Evolutionary conservation across 169 alveolate species (phyloP), one percentile per base, ranked within the genome.

Genomic region (Plasmodium yoelii): DNA sequence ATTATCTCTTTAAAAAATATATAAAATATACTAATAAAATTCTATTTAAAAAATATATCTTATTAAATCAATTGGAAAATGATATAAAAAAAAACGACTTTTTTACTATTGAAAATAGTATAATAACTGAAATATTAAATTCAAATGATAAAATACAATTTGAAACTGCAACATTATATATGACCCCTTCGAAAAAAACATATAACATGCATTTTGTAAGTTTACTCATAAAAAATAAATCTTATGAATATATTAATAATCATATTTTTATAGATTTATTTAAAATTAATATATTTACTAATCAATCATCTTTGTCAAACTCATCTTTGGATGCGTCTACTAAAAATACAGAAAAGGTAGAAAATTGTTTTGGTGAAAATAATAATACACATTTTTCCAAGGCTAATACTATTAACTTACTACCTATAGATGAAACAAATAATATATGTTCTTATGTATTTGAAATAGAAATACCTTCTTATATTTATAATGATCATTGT

Each of bases 211-310:
- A 82, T 46, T 46, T 82, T 51, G 19, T 82, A 15, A 67, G 64
- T 42, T 51, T 65, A 47, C 51, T 82, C 9, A 56, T 55, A 12
- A 82, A 82, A 67, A 44, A 12, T 15, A 82, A 67, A 34, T 82
- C 90, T 28, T 82, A 82, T 71, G 90, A 82, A 82, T 82, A 82
- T 67, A 82, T 82, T 39, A 60, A 82, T 26, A 64, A 65, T 82
- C 19, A 18, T 39, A 5, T 82, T 55, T 82, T 82, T 51, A 49
- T 82, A 34, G 90, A 82, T 34, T 67, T 82, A 42, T 82, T 82
- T 46, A 65, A 26, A 53, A 57, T 82, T 22, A 59, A 82, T 61
- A 67, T 67, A 39, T 47, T 53, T 15, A 65, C 73, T 13, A 22
- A 42, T 61, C 9, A 18, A 7, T 74, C 88, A 24, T 18, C 68